These are phyloP conservation scores for Byssothecium circinans DNA, from an alignment of 2,329 filamentous ascomycete genomes.

Conservation along the genomic window DNA sequence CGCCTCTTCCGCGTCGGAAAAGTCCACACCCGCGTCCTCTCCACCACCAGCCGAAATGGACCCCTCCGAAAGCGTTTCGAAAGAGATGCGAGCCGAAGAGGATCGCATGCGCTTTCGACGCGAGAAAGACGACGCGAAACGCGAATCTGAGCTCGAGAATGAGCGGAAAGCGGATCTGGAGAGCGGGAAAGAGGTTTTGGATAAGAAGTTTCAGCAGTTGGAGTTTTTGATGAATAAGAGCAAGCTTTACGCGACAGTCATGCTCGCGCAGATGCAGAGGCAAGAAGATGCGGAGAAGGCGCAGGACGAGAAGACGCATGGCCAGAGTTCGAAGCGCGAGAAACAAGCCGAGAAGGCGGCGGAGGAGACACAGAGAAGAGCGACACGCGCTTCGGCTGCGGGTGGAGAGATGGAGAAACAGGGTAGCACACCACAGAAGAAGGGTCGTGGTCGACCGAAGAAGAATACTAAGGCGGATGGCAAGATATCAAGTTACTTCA, in stretches of 20 bases:
- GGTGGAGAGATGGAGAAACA: constrained; percentile 15
- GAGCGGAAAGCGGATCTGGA: constrained; percentile 43
- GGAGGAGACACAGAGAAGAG: constrained; percentile 49
- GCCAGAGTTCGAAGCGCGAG: constrained; percentile 50
- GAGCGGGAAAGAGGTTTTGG: constrained; percentile 40
- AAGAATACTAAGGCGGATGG: constrained; percentile 33
- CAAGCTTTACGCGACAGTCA: constrained; percentile 56
- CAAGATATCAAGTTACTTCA: constrained; percentile 63
- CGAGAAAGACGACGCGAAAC: constrained; percentile 49
- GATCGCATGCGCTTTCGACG: constrained; percentile 48
- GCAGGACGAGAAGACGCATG: constrained; percentile 49
- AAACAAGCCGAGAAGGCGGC: constrained; percentile 51
- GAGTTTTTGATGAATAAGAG: constrained; percentile 57
- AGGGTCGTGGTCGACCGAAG: constrained; percentile 44
- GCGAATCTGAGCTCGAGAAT: constrained; percentile 47
- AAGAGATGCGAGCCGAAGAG: constrained; percentile 51
- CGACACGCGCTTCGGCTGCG: constrained; percentile 45
- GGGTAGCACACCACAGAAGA: constrained; percentile 25
- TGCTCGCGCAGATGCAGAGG: constrained; percentile 56
- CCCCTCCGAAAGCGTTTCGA: constrained; percentile 33
- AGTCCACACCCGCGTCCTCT: constrained; percentile 40
- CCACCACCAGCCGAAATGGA: constrained; percentile 36
- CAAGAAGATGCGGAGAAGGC: constrained; percentile 53
- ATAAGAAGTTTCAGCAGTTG: constrained; percentile 55
- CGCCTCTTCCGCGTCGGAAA: constrained; percentile 23